These are phyloP conservation scores for Pyrus hybrid DNA, from an alignment of 331 rosid genomes.

Conservation along the genomic window DNA sequence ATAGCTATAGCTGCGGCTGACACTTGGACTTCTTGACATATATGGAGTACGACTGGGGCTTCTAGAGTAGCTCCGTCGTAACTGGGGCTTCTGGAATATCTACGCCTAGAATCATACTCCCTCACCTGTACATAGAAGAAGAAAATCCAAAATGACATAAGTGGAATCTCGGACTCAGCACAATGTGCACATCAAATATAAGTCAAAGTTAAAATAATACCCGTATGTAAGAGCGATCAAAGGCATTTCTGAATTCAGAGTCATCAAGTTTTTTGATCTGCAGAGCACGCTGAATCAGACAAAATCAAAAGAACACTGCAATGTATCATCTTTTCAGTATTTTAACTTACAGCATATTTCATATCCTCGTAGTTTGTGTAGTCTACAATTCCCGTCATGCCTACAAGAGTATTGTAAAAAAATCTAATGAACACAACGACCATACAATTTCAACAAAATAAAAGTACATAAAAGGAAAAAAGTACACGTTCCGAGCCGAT, in stretches of 20 bases:
- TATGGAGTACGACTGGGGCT: conserved; percentile 37
- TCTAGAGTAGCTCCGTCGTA: conserved; percentile 61
- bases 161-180: conserved; percentile 7
- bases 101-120: conserved; percentile 53
- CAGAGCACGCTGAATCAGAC: conserved; percentile 1
- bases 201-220: conserved; percentile 24
- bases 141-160: not conserved
- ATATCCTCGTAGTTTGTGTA: conserved; percentile 83
- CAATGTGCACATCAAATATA: not conserved
- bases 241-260: too few species aligned
- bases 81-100: conserved; percentile 70
- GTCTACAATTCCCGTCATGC: conserved; percentile 81
- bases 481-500: not conserved
- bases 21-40: conserved; percentile 18
- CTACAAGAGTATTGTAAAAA: conserved; percentile 24
- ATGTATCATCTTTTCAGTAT: not conserved
- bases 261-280: conserved; percentile 86
- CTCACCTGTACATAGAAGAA: conserved; percentile 48
- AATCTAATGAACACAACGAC: not conserved
- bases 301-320: not conserved
- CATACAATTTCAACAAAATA: not conserved
- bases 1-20: conserved; percentile 33
- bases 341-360: conserved; percentile 86
- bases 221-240: too few species aligned
- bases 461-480: not conserved